Base-by-base conservation (phyloP, 352 stramenopile species). In the Plasmopara halstedii region DNA sequence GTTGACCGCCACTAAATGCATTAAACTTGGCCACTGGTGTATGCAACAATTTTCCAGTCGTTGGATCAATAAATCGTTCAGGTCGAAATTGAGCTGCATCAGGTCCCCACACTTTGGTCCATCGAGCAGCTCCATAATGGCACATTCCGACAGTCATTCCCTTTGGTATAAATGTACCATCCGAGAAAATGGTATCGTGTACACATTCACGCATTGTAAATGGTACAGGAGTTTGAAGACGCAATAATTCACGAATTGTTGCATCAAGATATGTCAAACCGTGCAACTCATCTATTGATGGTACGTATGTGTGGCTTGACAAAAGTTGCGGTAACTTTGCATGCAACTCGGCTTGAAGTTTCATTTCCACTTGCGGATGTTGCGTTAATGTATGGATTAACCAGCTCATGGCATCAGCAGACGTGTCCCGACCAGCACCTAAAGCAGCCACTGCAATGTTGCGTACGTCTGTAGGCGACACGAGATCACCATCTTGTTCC, bases 371-470 rank as follows among this genome's bases (percentile, higher is more conserved):
- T 2, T 54, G 36, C 2, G 75, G 80, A 45, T 89, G 27, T 20
- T 64, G 62, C 2, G 47, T 66, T 15, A 92, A 50, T 23, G 83
- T 78, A 38, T 84, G 70, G 3, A 92, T 31, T 5, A 83, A 53
- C 83, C 83, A 93, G 22, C 54, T 71, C 44, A 86, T 58, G 19
- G 60, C 50, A 41, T 70, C 60, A 6, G 50, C 60, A 14, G 75
- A 82, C 2, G 79, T 88, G 53, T 91, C 77, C 2, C 73, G 57
- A 14, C 79, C 79, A 17, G 74, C 79, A 17, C 85, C 59, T 8
- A 89, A 40, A 5, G 82, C 74, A 26, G 62, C 79, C 9, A 89
- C 58, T 2, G 85, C 61, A 17, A 91, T 75, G 48, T 88, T 76
- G 14, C 70, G 66, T 9, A 90, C 50, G 18, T 73, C 71, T 5